Evolutionary conservation across 352 stramenopile species (phyloP), one percentile per base, ranked within the genome.

Genomic region (Globisporangium paddicum): DNA sequence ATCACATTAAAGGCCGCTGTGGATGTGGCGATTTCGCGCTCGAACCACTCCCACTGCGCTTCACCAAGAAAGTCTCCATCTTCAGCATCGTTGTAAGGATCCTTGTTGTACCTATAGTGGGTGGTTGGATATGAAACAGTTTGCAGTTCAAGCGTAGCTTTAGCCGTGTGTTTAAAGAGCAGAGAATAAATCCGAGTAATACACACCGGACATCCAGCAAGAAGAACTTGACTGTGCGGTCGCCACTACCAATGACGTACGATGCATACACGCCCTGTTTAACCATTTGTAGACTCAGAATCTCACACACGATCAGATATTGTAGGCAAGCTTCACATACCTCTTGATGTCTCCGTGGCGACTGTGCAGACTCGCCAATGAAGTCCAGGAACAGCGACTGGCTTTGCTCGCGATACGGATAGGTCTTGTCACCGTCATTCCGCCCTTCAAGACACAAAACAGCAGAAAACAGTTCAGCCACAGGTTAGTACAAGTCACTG

Each of bases 1-100:
- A 98, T 83, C 26, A 98, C 85, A 66, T 98, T 97, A 55, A 97
- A 95, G 37, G 84, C 72, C 11, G 92, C 89, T 10, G 64, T 90
- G 16, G 88, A 92, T 34, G 80, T 73, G 26, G 64, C 72, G n/a
- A 96, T 67, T 56, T 95, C 79, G 6, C 79, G 68, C 58, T 94
- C 82, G 50, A 96, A 75, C 86, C 86, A 96, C 8, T 69, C 48
- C 88, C 88, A 96, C 60, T 96, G 88, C 10, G 56, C 59, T 18
- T 79, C 62, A 51, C 88, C 88, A 25, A 96, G 71, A 47, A 96
- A 77, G 42, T 88, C 79, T 16, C 85, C 86, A 54, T 80, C 66
- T 13, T 70, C 44, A 2, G 61, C 75, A 32, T 58, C 54, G 14
- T n/a, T 35, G 52, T 95, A 94, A 23, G 74, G 55, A 41, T 96